Conservation (phyloP, 2,329 filamentous ascomycete genomes). For the Periglandula ipomoeae region DNA sequence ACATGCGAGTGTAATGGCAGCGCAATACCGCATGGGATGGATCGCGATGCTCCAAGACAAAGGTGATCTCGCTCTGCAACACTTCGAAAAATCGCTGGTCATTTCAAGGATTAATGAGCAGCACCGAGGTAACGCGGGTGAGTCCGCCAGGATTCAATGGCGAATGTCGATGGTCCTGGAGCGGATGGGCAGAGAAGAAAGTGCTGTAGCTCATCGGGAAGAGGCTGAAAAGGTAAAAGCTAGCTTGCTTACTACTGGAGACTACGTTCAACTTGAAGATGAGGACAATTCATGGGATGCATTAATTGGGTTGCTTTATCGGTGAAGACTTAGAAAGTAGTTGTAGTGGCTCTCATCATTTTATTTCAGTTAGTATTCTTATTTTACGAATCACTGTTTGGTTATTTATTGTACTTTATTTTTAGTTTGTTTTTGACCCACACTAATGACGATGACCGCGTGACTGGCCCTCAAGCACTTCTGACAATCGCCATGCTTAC, state of each 20-base stretch:
- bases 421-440: no score
- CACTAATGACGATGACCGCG: no score
- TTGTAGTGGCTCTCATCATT: no score
- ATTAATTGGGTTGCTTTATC: background rate
- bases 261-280: background rate
- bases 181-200: background rate
- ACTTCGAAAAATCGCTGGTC: background rate
- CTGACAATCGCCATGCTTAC: no score
- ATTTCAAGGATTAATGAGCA: background rate
- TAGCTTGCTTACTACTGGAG: background rate
- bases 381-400: no score
- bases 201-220: background rate
- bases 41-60: no score
- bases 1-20: no score
- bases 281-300: background rate
- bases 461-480: no score
- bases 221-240: background rate
- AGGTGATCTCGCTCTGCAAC: background rate
- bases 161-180: background rate
- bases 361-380: no score
- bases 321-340: no score
- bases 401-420: no score
- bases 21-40: no score
- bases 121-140: background rate
- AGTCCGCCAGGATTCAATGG: background rate